Conservation (phyloP, 1,139 yeast genomes). For the Yamadazyma conglobata region DNA sequence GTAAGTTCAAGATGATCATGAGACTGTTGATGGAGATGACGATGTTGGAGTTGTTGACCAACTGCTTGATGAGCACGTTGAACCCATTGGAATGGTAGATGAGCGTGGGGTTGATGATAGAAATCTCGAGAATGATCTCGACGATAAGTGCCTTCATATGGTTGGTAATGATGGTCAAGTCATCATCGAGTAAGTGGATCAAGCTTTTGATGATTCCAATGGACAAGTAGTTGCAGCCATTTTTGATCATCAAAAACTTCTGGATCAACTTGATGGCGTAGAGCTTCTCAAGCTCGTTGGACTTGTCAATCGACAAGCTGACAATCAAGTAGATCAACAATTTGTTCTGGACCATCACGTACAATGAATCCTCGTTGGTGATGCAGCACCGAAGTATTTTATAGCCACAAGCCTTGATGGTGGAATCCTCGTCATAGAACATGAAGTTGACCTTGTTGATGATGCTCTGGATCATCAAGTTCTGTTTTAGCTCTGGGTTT, state of each 20-base stretch:
- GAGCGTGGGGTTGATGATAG: slow-evolving; percentile 58
- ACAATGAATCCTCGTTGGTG: slow-evolving; percentile 50
- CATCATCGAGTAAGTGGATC: slow-evolving; percentile 61
- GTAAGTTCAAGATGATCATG: slow-evolving; percentile 52
- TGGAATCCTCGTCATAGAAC: slow-evolving; percentile 55
- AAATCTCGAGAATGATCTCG: slow-evolving; percentile 71
- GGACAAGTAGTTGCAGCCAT: slow-evolving; percentile 55
- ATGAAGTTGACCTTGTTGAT: slow-evolving; percentile 59
- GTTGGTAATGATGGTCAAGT: slow-evolving; percentile 7
- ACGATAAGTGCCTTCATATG: slow-evolving; percentile 17
- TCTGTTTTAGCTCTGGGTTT: slow-evolving; percentile 62
- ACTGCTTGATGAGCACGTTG: slow-evolving; percentile 51
- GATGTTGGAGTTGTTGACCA: slow-evolving; percentile 47
- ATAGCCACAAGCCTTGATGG: slow-evolving; percentile 73
- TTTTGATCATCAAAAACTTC: slow-evolving; percentile 53
- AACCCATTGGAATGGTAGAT: slow-evolving; percentile 66
- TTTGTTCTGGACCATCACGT: slow-evolving; percentile 44
- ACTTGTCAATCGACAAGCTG: slow-evolving; percentile 53
- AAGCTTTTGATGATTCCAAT: slow-evolving; percentile 70
- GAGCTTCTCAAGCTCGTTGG: slow-evolving; percentile 61
- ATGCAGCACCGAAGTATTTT: slow-evolving; percentile 67
- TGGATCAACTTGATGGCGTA: slow-evolving; percentile 77
- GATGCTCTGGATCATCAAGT: slow-evolving; percentile 61
- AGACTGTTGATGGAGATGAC: slow-evolving; percentile 52
- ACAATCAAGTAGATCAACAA: slow-evolving; percentile 63